Conservation (phyloP, 345 rosid genomes). For the Citrus medica region DNA sequence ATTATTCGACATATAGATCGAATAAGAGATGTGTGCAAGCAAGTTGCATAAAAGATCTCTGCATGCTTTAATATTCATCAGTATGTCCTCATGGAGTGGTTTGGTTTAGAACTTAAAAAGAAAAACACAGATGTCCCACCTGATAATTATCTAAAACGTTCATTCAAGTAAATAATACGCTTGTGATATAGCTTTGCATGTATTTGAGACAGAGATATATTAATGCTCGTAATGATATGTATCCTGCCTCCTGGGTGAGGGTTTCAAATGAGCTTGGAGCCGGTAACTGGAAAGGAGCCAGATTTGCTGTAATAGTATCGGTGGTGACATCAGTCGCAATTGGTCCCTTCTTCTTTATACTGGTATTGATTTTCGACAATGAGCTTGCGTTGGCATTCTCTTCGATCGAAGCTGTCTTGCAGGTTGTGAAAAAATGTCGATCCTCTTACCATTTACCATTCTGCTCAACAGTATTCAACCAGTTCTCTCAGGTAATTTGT, state of each 20-base stretch:
- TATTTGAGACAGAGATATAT: background rate
- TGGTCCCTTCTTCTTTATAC: slow-evolving; percentile 53
- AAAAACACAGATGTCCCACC: too few relatives aligned
- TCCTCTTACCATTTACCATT: slow-evolving; percentile 69
- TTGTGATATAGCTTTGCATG: background rate
- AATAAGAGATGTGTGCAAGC: background rate
- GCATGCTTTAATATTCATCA: too few relatives aligned
- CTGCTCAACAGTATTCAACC: slow-evolving; percentile 87
- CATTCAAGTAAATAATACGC: too few relatives aligned
- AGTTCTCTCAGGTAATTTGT: slow-evolving; percentile 57
- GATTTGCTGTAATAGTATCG: slow-evolving; percentile 57
- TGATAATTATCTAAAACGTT: too few relatives aligned
- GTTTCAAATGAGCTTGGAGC: slow-evolving; percentile 93
- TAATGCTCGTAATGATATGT: background rate
- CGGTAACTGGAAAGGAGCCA: slow-evolving; percentile 82
- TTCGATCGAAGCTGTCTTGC: slow-evolving; percentile 46
- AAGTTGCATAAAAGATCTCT: slow-evolving; percentile 12
- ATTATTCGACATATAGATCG: background rate
- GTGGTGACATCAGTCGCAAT: slow-evolving; percentile 54
- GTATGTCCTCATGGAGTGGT: background rate
- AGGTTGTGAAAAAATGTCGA: slow-evolving; percentile 54
- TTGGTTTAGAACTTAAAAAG: too few relatives aligned
- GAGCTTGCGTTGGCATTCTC: slow-evolving; percentile 55
- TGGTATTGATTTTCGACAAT: slow-evolving; percentile 41
- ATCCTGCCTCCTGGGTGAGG: slow-evolving; percentile 60